phyloP scores from a whole-genome alignment of 75 land plant species.

The Sequoia sempervirens region DNA sequence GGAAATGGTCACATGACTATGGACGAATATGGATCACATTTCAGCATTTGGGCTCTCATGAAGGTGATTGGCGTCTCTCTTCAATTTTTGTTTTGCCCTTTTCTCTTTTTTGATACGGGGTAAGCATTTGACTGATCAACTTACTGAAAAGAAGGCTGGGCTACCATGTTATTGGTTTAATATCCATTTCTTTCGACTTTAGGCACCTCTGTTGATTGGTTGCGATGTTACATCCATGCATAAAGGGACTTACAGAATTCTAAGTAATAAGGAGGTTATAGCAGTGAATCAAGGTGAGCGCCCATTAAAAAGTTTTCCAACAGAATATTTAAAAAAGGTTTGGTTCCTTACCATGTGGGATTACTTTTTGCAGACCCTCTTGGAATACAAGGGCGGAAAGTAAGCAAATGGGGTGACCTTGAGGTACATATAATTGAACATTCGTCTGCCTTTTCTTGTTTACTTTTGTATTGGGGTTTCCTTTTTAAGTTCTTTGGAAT shows the following conservation, averaged over 20 bases:
- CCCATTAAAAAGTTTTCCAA: not conserved
- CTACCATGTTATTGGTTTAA: too few relatives aligned
- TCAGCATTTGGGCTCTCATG: slow-evolving; percentile 87
- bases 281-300: slow-evolving; percentile 81
- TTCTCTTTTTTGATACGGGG: too few relatives aligned
- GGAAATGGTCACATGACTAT: slow-evolving; percentile 91
- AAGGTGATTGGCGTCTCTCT: slow-evolving; percentile 40
- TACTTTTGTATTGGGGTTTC: not conserved
- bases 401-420: slow-evolving; percentile 28
- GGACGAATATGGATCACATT: slow-evolving; percentile 77
- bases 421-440: slow-evolving; percentile 26
- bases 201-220: slow-evolving; percentile 92
- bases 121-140: not conserved
- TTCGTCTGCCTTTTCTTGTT: not conserved
- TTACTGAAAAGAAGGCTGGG: too few relatives aligned
- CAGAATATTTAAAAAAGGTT: not conserved
- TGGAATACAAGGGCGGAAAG: slow-evolving; percentile 79
- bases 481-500: not conserved
- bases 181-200: not conserved
- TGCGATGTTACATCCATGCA: slow-evolving; percentile 81
- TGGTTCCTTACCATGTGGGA: not conserved
- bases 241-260: slow-evolving; percentile 37
- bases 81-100: not conserved
- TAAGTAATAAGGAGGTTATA: slow-evolving; percentile 80
- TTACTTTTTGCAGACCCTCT: slow-evolving; percentile 29